Evolutionary conservation across 352 stramenopile species (phyloP), one percentile per base, ranked within the genome.

Genomic region (Pythium dissimile): DNA sequence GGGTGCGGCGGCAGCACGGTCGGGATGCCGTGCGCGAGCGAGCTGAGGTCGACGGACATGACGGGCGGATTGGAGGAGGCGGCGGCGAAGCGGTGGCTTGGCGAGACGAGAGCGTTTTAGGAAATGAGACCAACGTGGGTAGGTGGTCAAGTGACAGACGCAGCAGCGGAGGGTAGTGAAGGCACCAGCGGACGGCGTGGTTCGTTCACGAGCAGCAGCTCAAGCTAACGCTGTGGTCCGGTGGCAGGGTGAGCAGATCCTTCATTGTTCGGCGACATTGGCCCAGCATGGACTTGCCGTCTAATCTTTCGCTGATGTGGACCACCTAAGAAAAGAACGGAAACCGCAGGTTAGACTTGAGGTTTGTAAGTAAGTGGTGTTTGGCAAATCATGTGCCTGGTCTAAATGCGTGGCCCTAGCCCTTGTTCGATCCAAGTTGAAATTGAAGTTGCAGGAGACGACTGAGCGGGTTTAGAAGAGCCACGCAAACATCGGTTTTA

Each of bases 1-100:
- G 80, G 80, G 64, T 89, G 80, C 15, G 58, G 1, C 3, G 80
- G 80, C 37, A 89, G 64, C 34, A 72, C 59, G 28, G 45, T 53
- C 6, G 76, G 76, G 57, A 89, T 75, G 56, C 80, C 80, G 15
- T 57, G 62, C 61, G 65, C 64, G 71, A 77, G 63, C 67, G 34
- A 69, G 55, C 67, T 74, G 55, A 87, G 64, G 50, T 87, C 77
- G 21, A 84, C 72, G 20, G 62, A 45, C 3, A 45, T 52, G 50
- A 15, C 32, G 34, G 26, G 11, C 13, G 8, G 20, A 51, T 26
- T 15, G 27, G 42, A 51, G 26, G n/a, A 23, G 41, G 20, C 16
- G 46, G 16, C 26, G 34, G 39, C 16, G 30, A 35, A 15, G 37
- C 16, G 37, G 24, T 42, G 27, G 20, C 44, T 26, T 43, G 5